Conservation (phyloP, 805 yeast species). For the Lachancea lanzarotensis region DNA sequence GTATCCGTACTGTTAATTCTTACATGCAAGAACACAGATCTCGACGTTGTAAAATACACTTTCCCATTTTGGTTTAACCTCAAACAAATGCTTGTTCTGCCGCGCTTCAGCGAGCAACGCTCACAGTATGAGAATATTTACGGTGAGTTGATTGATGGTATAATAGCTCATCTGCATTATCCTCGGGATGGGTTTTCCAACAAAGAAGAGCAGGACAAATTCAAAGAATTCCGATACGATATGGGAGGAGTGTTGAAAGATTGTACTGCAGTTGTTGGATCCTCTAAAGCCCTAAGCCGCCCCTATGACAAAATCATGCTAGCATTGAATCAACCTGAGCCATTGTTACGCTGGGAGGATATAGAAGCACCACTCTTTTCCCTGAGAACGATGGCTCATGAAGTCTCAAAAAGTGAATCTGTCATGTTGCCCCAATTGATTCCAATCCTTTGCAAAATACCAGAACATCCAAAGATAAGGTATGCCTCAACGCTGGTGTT, state of each 20-base stretch:
- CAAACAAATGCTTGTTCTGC: constrained; percentile 48
- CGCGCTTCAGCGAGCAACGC: constrained; percentile 28
- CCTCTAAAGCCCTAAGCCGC: constrained; percentile 57
- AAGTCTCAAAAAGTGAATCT: constrained; percentile 62
- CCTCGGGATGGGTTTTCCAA: constrained; percentile 57
- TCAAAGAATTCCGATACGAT: constrained; percentile 88
- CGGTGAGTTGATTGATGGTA: constrained; percentile 27
- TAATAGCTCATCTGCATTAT: constrained; percentile 64
- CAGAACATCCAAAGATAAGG: constrained; percentile 79
- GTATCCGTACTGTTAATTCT: constrained; percentile 68
- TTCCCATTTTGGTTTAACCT: constrained; percentile 88
- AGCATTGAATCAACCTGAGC: constrained; percentile 28
- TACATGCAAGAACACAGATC: constrained; percentile 68
- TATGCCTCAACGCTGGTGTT: constrained; percentile 89
- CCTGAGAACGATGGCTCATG: constrained; percentile 91
- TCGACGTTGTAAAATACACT: constrained; percentile 84
- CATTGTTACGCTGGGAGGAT: constrained; percentile 59
- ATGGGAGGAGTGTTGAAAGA: constrained; percentile 98
- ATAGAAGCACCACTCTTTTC: constrained; percentile 87
- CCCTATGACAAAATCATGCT: constrained; percentile 58
- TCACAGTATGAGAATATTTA: constrained; percentile 20
- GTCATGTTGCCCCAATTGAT: constrained; percentile 62
- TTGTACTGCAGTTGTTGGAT: constrained; percentile 86
- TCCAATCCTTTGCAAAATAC: constrained; percentile 51
- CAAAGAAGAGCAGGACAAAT: constrained; percentile 86